A percentile compares a stretch with the other conserved stretches of the same genome.
Conservation (phyloP, 2,329 filamentous ascomycete species). For the Colletotrichum chrysophilum region DNA sequence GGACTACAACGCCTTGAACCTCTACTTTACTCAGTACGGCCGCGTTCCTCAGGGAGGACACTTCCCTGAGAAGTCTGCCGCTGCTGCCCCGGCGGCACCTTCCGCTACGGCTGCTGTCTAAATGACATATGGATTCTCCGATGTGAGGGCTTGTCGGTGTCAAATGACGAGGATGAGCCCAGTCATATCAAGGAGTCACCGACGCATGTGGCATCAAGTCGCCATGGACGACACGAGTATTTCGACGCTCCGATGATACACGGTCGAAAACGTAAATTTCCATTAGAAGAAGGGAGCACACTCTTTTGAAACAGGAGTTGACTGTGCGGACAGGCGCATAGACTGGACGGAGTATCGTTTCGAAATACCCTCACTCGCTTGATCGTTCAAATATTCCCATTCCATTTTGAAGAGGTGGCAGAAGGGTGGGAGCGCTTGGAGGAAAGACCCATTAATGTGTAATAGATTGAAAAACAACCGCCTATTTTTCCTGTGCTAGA, state of each 20-base stretch:
- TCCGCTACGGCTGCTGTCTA: slow-evolving; percentile 16
- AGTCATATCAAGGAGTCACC: not conserved
- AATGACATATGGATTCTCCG: not conserved
- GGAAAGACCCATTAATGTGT: not conserved
- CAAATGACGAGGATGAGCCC: not conserved
- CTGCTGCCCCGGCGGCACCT: slow-evolving; percentile 25
- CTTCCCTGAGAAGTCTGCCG: slow-evolving; percentile 50
- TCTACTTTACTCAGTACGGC: slow-evolving; percentile 61
- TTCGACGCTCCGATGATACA: not conserved
- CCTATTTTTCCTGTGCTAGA: too few relatives aligned
- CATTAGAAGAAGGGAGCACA: not conserved
- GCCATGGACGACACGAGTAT: not conserved
- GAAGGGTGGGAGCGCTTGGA: not conserved
- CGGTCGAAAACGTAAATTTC: not conserved
- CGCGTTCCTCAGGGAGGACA: slow-evolving; percentile 48
- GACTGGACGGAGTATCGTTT: not conserved
- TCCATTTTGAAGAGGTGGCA: not conserved
- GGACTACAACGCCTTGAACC: slow-evolving; percentile 56
- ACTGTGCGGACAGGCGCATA: not conserved
- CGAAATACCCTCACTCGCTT: slow-evolving; percentile 9
- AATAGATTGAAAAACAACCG: not conserved
- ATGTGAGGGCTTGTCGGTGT: not conserved
- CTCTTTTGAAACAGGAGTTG: not conserved
- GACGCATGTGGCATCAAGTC: not conserved
- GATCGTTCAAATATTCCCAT: not conserved